Base-by-base conservation (phyloP, 2,329 filamentous ascomycete genomes). In the Ceratocystis huliohia region DNA sequence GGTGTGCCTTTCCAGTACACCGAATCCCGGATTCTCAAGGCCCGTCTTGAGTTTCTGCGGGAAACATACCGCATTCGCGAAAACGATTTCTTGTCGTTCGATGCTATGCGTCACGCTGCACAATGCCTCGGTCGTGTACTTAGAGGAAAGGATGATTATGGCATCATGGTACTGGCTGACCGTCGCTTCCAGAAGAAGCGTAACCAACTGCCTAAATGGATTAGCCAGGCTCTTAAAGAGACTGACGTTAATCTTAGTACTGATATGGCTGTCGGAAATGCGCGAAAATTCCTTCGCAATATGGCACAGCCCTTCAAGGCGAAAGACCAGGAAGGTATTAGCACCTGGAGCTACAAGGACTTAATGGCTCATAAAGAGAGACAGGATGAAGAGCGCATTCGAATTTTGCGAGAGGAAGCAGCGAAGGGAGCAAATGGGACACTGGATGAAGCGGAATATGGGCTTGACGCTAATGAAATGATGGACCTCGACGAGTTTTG, bases 1-100 rank as follows among this genome's bases (percentile, higher is more conserved):
- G 94, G 94, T 53, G 93, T 97, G 0, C 94, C 94, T 0, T 99
- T 97, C 77, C 94, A 99, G 76, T 99, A 99, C 78, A 99, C 95
- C 1, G 94, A 99, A 74, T 97, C 92, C 0, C 86, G 94, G 41
- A 99, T 99, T 68, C 81, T 99, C 59, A 99, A 97, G 78, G 94
- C 94, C 0, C 85, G 94, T 1, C 83, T 99, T 2, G 91, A 99
- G 73, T 99, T 99, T 74, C 76, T 99, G n/a, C 85, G 93, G 59
- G 95, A 99, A 75, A 97, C 90, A 0, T 99, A 97, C 75, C 88
- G 91, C 66, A 99, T 99, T 74, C 86, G 90, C 68, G 94, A 97
- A 74, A 96, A 96, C 71, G 95, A 99, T 74, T 99, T 99, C 73
- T 78, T 99, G 8, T 97, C 94, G 22, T 99, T 99, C 80, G 94